Evolutionary conservation across 495 filamentous ascomycete species (phyloP), one percentile per base, ranked within the genome.

Genomic region (Pseudoneurospora amorphoporcata): DNA sequence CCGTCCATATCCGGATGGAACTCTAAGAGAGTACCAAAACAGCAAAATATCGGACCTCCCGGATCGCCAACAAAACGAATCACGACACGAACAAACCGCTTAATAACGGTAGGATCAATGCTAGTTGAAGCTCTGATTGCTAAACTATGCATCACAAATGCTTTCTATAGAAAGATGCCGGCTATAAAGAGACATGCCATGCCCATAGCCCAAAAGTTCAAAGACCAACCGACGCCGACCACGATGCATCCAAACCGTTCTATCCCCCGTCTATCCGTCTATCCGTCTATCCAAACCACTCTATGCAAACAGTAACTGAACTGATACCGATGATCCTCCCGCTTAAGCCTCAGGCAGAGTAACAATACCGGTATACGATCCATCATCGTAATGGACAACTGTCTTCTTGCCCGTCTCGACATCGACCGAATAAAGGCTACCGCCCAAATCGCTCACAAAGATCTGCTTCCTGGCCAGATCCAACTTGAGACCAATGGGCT

Each of bases 401-500:
- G 69, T 65, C 79, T 82, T 84, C 45, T 77, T 75, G 9, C 75
- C 78, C 38, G 78, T 83, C 19, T 84, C 79, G 68, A 82, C 40
- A 69, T 79, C 77, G 32, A 83, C 80, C 9, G 78, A 75, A 61
- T 84, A 86, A 8, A 87, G 39, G 65, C 80, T 76, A 1, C 84
- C 84, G 3, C 83, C 80, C n/a, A 87, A 53, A 72, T 86, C 83
- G 4, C 79, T 73, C 16, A 83, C 77, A 72, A 82, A 85, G 10
- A 84, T 79, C 47, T 79, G 73, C 2, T 69, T 41, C 32, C 77
- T 76, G n/a, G 75, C 75, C n/a, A 74, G 68, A 39, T 83, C 81
- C 45, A 86, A 32, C 72, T 83, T 83, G 39, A 87, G 70, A 10
- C 84, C 84, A 75, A 88, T 87, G 0, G 83, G 79, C 74, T 88